Evolutionary conservation across 176 grass and related monocot genomes (phyloP).

Genomic region (Phoenix dactylifera): DNA sequence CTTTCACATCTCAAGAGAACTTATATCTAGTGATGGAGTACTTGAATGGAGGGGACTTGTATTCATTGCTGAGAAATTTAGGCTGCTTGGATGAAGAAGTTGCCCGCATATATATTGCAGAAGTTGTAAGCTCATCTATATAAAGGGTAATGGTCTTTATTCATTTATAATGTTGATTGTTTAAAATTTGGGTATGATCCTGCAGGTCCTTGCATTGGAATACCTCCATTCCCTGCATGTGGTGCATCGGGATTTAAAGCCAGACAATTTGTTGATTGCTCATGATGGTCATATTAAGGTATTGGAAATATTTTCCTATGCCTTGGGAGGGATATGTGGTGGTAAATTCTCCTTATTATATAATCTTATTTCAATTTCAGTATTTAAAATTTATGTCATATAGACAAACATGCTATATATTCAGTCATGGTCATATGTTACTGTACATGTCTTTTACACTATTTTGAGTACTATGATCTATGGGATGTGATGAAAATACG

Average conservation of each 20-base stretch:
- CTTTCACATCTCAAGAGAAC: slow-evolving; percentile 95
- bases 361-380: no score
- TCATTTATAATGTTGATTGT: neutral
- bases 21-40: slow-evolving; percentile 99
- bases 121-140: slow-evolving; percentile 73
- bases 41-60: slow-evolving; percentile 93
- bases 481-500: no score
- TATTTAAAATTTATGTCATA: no score
- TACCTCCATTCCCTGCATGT: slow-evolving; percentile 91
- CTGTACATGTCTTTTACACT: no score
- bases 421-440: no score
- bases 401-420: no score
- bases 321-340: no score
- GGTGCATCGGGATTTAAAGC: slow-evolving; percentile 98
- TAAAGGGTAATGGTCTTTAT: slow-evolving; percentile 15
- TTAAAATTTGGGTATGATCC: slow-evolving; percentile 24
- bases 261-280: slow-evolving; percentile 94
- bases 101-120: slow-evolving; percentile 93
- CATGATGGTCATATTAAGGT: slow-evolving; percentile 99
- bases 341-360: no score
- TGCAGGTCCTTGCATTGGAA: slow-evolving; percentile 95
- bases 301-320: slow-evolving; percentile 1
- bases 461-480: no score
- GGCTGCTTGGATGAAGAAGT: slow-evolving; percentile 97
- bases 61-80: slow-evolving; percentile 93